Evolutionary conservation across 2,329 filamentous ascomycete genomes (phyloP).

Genomic region (Cytospora schulzeri): DNA sequence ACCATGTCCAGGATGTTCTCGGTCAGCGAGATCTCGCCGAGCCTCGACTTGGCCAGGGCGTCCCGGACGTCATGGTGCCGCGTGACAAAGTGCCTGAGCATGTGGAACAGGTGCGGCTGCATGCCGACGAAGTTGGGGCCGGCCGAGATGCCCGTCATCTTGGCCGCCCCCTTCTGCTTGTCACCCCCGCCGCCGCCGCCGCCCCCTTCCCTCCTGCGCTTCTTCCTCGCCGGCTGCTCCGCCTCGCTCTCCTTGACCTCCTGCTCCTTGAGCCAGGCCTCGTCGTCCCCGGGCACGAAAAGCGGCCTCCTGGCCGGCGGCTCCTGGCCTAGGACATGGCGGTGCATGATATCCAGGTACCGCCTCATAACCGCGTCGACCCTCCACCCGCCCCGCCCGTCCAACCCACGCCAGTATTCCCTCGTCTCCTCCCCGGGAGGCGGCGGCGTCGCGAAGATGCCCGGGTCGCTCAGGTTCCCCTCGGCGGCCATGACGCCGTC

Average conservation of each 20-base stretch:
- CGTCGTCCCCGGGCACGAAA: conserved; percentile 66
- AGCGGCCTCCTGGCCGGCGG: conserved; percentile 71
- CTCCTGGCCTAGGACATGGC: conserved; percentile 67
- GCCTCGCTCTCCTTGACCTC: conserved; percentile 37
- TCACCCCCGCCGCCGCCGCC: conserved; percentile 36
- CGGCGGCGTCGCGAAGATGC: conserved; percentile 73
- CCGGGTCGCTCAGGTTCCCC: conserved; percentile 89
- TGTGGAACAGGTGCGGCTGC: conserved; percentile 91
- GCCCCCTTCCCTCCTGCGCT: conserved; percentile 45
- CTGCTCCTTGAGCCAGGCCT: conserved; percentile 46
- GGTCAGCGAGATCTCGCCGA: conserved; percentile 74
- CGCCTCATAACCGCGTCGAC: conserved; percentile 85
- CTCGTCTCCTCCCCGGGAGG: conserved; percentile 62
- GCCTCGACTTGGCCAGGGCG: conserved; percentile 69
- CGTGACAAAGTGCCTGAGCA: conserved; percentile 79
- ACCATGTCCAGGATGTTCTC: conserved; percentile 76
- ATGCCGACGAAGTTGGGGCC: conserved; percentile 73
- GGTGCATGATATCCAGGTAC: conserved; percentile 89
- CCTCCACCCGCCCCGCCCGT: conserved; percentile 82
- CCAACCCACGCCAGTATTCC: conserved; percentile 83
- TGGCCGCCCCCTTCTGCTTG: conserved; percentile 21
- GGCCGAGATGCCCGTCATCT: conserved; percentile 25
- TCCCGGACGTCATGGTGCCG: conserved; percentile 84
- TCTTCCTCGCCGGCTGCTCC: conserved; percentile 56
- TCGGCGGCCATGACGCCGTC: conserved; percentile 97